Percentiles rank a stretch among this genome's conserved stretches.
Conservation (phyloP, 352 stramenopile genomes). For the Globisporangium spiculum region DNA sequence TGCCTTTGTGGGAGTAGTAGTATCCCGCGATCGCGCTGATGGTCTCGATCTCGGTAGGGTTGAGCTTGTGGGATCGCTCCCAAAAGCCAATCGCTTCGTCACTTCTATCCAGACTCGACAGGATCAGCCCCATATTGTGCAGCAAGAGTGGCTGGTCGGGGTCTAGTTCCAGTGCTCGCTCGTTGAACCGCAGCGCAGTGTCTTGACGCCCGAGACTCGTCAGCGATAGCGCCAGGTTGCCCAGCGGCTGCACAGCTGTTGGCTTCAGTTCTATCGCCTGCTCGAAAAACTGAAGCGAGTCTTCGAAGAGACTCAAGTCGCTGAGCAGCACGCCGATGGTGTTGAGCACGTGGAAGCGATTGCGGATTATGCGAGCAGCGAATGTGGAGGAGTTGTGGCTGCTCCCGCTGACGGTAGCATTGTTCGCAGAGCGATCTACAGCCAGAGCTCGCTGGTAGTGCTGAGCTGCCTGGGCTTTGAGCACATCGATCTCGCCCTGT, state of each 20-base stretch:
- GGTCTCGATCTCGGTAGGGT: constrained; percentile 15
- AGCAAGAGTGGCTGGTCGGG: constrained; percentile 22
- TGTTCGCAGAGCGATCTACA: neutral
- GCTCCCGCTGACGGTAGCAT: neutral
- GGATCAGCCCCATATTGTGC: constrained; percentile 29
- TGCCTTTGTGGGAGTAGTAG: constrained; percentile 21
- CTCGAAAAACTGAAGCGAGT: constrained; percentile 19
- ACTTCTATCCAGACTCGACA: constrained; percentile 6
- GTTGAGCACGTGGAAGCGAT: constrained; percentile 23
- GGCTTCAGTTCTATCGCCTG: constrained; percentile 11
- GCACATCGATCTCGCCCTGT: neutral
- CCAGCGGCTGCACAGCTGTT: constrained; percentile 14
- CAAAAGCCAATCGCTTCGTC: constrained; percentile 17
- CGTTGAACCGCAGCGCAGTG: constrained; percentile 14
- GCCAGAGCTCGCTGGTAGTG: constrained; percentile 14
- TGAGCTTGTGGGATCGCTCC: constrained; percentile 6
- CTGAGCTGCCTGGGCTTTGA: neutral
- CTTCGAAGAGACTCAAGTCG: constrained; percentile 2
- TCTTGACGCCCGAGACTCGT: constrained; percentile 13
- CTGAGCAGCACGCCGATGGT: constrained; percentile 25
- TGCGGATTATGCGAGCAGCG: neutral
- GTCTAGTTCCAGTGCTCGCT: constrained; percentile 12
- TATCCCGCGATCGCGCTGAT: constrained; percentile 21
- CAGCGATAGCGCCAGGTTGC: constrained; percentile 23
- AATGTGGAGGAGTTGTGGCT: neutral